Evolutionary conservation across 177 flowering plant species (phyloP), one percentile per base, ranked within the genome.

Genomic region (Vitis hybrid): DNA sequence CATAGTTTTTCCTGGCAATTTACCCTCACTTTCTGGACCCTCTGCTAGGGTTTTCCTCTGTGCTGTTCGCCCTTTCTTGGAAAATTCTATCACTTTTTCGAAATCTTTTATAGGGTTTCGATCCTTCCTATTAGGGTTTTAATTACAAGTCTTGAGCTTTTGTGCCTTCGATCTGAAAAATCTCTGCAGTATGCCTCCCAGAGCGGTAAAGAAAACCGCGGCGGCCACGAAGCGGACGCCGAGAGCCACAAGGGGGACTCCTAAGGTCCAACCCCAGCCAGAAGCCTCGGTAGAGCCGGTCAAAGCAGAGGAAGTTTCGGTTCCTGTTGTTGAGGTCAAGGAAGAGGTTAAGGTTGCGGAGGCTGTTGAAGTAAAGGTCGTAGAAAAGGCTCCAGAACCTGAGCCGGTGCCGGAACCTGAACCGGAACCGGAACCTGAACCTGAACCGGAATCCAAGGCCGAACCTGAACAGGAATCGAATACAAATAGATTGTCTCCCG

Each of bases 141-240:
- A 5, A 66, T 9, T 22, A 10, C 54, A 52, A 59, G 49, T 15
- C 2, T 67, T 56, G 13, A 24, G 1, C n/a, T 15, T 13, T 44
- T 14, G n/a, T 14, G 22, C 3, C 55, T 66, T 53, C 22, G 7
- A 56, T 33, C 49, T 38, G 51, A n/a, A 17, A 2, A 12, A 55
- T 31, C 17, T n/a, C 19, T 50, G 13, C 9, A 53, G 44, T 22
- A 88, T 88, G 89, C 89, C 89, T 62, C 92, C 92, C 6, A 69
- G 85, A 18, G 59, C 79, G 60, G 84, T 68, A 71, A 88, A 81
- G 84, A 79, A 81, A 70, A 82, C 80, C 8, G 68, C 75, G 22
- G 73, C 74, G 2, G 76, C 76, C 1, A 67, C 79, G 11, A 80
- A 38, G 83, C 82, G 84, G 64, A 70, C 62, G 18, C 68, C 63